Conservation (phyloP, 305 asterid genomes). For the Fraxinus nigra region DNA sequence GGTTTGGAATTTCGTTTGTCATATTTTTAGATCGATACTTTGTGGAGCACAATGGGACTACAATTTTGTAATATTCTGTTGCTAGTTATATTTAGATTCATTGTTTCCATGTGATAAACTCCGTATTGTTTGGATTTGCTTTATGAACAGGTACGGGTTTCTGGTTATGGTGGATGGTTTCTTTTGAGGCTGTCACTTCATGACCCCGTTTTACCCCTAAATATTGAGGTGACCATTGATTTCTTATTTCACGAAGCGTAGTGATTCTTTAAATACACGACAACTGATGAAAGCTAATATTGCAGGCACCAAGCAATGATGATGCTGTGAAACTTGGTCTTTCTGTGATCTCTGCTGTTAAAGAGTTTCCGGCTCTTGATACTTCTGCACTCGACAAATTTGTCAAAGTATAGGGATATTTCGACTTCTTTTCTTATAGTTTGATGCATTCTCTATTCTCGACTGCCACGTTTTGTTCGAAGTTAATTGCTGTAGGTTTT, state of each 20-base stretch:
- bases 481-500: background rate
- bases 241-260: background rate
- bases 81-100: background rate
- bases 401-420: constrained; percentile 38
- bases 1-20: constrained; percentile 6
- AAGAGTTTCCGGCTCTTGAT: constrained; percentile 71
- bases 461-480: background rate
- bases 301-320: constrained; percentile 72
- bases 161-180: constrained; percentile 98
- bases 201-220: constrained; percentile 94
- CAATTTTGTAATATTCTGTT: background rate
- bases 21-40: background rate
- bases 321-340: constrained; percentile 77
- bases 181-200: constrained; percentile 95
- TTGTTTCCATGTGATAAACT: constrained; percentile 3
- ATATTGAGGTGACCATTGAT: constrained; percentile 66
- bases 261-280: constrained; percentile 14
- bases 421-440: background rate
- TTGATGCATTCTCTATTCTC: constrained; percentile 3
- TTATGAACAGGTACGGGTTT: constrained; percentile 67
- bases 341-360: constrained; percentile 55
- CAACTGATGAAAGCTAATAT: constrained; percentile 10
- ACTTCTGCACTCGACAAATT: constrained; percentile 72
- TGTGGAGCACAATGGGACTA: background rate
- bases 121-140: constrained; percentile 4